phyloP scores from a whole-genome alignment of 2,329 filamentous ascomycete species.

The Didymosphaeria variabile region DNA sequence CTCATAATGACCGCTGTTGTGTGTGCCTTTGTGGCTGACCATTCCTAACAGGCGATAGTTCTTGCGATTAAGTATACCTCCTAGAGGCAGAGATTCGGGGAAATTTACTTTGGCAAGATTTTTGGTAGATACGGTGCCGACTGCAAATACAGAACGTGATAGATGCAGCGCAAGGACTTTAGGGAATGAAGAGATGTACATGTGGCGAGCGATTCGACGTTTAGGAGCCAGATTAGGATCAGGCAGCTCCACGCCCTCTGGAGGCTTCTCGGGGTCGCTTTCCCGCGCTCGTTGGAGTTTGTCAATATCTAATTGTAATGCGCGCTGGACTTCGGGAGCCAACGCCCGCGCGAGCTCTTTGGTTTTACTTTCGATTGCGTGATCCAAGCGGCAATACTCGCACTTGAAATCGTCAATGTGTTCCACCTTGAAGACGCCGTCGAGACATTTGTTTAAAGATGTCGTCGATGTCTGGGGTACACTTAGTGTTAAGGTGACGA shows the following conservation, averaged over 20 bases:
- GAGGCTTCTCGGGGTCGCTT: slow-evolving; percentile 81
- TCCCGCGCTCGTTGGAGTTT: slow-evolving; percentile 75
- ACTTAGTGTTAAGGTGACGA: slow-evolving; percentile 90
- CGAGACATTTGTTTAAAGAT: slow-evolving; percentile 86
- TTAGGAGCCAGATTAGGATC: slow-evolving; percentile 78
- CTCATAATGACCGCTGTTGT: slow-evolving; percentile 97
- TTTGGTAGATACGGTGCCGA: slow-evolving; percentile 79
- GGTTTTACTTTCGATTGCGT: slow-evolving; percentile 73
- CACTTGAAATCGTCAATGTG: slow-evolving; percentile 97
- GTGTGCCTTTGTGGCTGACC: slow-evolving; percentile 93
- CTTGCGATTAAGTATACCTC: slow-evolving; percentile 78
- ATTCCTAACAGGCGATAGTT: slow-evolving; percentile 86
- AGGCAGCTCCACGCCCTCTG: slow-evolving; percentile 77
- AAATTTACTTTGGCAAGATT: slow-evolving; percentile 95
- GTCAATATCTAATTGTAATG: slow-evolving; percentile 67
- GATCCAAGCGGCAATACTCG: slow-evolving; percentile 87
- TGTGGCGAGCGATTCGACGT: slow-evolving; percentile 85
- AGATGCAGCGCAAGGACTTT: slow-evolving; percentile 92
- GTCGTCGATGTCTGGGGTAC: slow-evolving; percentile 84
- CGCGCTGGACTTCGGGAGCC: slow-evolving; percentile 51
- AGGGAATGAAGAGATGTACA: slow-evolving; percentile 85
- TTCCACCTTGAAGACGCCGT: slow-evolving; percentile 92
- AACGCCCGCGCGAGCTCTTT: slow-evolving; percentile 62
- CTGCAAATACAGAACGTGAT: slow-evolving; percentile 90
- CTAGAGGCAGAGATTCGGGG: slow-evolving; percentile 84